Evolutionary conservation across 129 eudicot species (phyloP).

Genomic region (Artemisia tridentata): DNA sequence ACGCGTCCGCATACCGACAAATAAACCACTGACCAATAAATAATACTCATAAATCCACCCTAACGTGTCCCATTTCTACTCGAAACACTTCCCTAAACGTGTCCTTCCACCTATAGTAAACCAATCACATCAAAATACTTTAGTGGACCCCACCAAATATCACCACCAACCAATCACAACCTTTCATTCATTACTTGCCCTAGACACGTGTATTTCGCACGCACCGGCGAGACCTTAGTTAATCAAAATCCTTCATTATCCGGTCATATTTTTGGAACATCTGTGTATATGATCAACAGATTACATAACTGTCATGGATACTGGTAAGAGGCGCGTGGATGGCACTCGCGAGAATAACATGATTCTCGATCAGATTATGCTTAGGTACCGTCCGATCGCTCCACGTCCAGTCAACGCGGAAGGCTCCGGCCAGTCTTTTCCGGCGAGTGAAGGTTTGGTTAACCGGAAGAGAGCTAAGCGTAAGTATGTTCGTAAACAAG

Average conservation of each 20-base stretch:
- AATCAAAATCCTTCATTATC: conserved; percentile 18
- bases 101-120: conserved; percentile 17
- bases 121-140: conserved; percentile 29
- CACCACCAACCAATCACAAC: conserved; percentile 46
- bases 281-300: conserved; percentile 24
- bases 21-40: conserved; percentile 35
- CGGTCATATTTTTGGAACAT: conserved; percentile 20
- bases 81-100: conserved; percentile 34
- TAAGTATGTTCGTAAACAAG: conserved; percentile 42
- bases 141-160: conserved; percentile 30
- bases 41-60: conserved; percentile 1
- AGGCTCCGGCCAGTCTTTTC: conserved; percentile 27
- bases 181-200: conserved; percentile 30
- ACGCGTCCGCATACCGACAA: conserved; percentile 52
- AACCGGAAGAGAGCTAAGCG: conserved; percentile 43
- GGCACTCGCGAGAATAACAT: conserved; percentile 20
- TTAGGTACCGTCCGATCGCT: conserved; percentile 71
- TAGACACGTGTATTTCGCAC: conserved; percentile 54
- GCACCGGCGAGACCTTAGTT: conserved; percentile 30
- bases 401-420: conserved; percentile 45
- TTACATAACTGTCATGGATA: conserved; percentile 16
- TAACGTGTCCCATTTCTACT: conserved; percentile 50
- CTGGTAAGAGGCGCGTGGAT: conserved; percentile 25
- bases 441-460: conserved; percentile 6
- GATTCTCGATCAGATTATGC: conserved; percentile 59